Evolutionary conservation across 371 early-diverging fungal genomes (phyloP).

Genomic region (Mucor piriformis): DNA sequence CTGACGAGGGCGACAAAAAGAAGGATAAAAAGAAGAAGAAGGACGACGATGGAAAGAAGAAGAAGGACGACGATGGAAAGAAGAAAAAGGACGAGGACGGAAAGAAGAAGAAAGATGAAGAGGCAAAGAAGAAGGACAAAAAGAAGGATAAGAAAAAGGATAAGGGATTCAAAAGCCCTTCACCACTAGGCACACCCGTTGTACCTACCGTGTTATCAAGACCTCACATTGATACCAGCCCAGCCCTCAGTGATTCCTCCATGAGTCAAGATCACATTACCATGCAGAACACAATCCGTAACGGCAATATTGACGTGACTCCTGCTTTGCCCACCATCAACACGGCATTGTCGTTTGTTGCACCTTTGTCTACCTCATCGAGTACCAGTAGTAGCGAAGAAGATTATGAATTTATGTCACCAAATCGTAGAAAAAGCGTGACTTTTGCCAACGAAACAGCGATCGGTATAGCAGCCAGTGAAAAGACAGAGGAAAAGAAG

Average conservation of each 20-base stretch:
- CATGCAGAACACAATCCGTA: conserved; percentile 27
- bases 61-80: conserved; percentile 5
- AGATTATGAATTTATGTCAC: conserved; percentile 1
- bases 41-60: conserved; percentile 13
- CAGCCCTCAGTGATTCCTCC: neutral
- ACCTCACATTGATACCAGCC: neutral
- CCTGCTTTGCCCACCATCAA: conserved; percentile 1
- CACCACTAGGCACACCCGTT: conserved; percentile 26
- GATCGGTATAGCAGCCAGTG: conserved; percentile 16
- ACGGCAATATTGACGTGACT: conserved; percentile 4
- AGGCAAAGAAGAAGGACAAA: conserved; percentile 13
- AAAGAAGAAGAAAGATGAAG: conserved; percentile 18
- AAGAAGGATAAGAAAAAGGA: conserved; percentile 17
- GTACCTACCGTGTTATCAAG: conserved; percentile 18
- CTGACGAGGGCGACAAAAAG: neutral
- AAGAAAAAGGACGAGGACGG: conserved; percentile 28
- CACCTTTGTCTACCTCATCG: neutral
- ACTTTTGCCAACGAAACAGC: conserved; percentile 15
- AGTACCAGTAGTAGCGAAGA: conserved; percentile 4
- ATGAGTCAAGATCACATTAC: conserved; percentile 21
- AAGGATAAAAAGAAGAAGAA: conserved; percentile 18
- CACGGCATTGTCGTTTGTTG: too few relatives aligned
- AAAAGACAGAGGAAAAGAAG: conserved; percentile 10
- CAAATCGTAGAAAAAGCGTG: conserved; percentile 18
- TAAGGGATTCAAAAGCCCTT: conserved; percentile 16